Evolutionary conservation across 2,329 filamentous ascomycete species (phyloP), one percentile per base, ranked within the genome.

Genomic region (Ophiocordyceps robertsii): DNA sequence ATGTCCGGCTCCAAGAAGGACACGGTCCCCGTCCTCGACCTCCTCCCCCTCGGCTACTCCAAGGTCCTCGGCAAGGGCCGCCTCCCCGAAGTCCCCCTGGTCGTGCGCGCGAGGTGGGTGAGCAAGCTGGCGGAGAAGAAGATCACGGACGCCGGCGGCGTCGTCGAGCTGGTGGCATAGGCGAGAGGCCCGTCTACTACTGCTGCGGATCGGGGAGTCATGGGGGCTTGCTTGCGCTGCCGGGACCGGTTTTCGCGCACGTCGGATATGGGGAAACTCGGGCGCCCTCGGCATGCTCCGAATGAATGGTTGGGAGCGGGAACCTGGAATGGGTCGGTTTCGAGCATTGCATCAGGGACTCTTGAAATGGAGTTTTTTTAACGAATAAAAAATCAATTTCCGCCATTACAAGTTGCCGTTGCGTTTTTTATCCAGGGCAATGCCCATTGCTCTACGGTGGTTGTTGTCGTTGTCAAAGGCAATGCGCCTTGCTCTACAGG

Each of bases 31-130:
- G 92, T 98, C 64, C 82, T 98, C 75, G 90, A 98, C 75, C 86
- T 98, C 68, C 83, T 96, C 53, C 77, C 88, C 59, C 83, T 95
- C 69, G 92, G 93, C 59, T 98, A 96, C 82, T 85, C 88, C 65
- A 98, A 98, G 77, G 81, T 98, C 56, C 84, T 98, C 65, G 93
- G 92, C 68, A 98, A 98, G 82, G 92, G 92, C 70, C 82, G 90
- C 64, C 75, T 96, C 61, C 90, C 92, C 62, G 75, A 90, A 63
- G 79, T 96, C 61, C 92, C 92, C 56, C 70, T 98, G 60, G 86
- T 98, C 61, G 89, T 98, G 56, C 86, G 86, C 65, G 90, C 92
- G 57, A 77, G 92, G 67, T 96, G 88, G 76, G 85, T 98, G 71
- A 88, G 82, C 77, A 84, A 84, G 67, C 82, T 95, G 68, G 92